Conservation (phyloP, 768 basidiomycete species). For the Trametes sanguinea region DNA sequence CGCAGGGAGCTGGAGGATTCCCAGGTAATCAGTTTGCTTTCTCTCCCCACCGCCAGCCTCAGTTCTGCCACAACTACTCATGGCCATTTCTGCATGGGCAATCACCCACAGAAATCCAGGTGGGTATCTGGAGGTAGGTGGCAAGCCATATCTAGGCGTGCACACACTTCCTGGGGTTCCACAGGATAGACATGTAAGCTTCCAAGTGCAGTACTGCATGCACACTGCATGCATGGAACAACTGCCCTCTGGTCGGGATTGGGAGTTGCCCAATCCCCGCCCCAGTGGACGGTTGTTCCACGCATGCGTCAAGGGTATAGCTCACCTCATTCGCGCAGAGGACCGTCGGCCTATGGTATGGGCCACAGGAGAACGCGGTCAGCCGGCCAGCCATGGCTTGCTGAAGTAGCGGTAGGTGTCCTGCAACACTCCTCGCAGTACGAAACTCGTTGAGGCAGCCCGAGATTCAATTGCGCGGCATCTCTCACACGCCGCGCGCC, state of each 20-base stretch:
- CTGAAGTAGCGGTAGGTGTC: too few species aligned
- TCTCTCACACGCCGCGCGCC: background rate
- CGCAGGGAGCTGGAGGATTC: background rate
- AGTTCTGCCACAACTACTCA: background rate
- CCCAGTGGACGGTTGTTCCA: constrained; percentile 6
- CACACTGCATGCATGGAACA: constrained; percentile 8
- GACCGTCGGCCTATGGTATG: too few species aligned
- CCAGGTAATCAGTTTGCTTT: background rate
- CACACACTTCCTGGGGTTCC: background rate
- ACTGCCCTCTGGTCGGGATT: constrained; percentile 8
- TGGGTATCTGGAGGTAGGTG: background rate
- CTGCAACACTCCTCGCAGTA: too few species aligned
- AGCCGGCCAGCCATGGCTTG: too few species aligned
- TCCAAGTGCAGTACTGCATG: background rate
- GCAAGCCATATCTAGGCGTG: background rate
- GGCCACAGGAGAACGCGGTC: too few species aligned
- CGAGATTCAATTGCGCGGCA: background rate
- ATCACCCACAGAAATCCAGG: background rate
- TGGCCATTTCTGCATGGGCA: background rate
- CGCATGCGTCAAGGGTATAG: background rate
- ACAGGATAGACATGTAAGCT: too few species aligned
- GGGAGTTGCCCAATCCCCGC: constrained; percentile 10
- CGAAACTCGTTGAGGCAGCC: too few species aligned
- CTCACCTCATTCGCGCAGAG: background rate
- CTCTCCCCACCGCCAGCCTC: background rate